Percentiles rank a stretch among this genome's conserved stretches.
These are phyloP conservation scores for Lodderomyces margitis DNA, from an alignment of 1,139 yeast genomes.

Conservation along the genomic window DNA sequence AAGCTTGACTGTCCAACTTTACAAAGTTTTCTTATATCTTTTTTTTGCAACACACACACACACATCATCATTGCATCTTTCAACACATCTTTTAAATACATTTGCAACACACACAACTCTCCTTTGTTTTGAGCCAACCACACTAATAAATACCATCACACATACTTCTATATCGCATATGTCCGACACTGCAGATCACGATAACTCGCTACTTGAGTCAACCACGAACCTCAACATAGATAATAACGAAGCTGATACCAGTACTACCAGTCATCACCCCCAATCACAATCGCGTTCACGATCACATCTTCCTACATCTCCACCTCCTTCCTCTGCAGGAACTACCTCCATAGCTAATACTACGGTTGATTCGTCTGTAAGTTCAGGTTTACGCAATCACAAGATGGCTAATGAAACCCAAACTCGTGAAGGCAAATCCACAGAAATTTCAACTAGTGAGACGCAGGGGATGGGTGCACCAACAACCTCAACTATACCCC, in stretches of 20 bases:
- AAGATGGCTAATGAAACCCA: not conserved
- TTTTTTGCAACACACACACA: no score
- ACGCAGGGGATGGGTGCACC: not conserved
- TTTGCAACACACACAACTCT: no score
- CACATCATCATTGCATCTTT: no score
- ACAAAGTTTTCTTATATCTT: no score
- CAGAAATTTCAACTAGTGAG: not conserved
- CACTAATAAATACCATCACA: not conserved
- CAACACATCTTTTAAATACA: no score
- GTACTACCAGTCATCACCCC: not conserved
- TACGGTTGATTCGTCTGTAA: not conserved
- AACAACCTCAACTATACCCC: not conserved
- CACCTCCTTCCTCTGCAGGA: not conserved
- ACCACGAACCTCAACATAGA: not conserved
- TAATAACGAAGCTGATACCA: not conserved
- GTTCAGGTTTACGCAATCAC: not conserved
- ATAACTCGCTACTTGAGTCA: not conserved
- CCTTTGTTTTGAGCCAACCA: no score
- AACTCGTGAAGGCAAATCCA: not conserved
- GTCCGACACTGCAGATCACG: not conserved
- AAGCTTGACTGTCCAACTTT: no score
- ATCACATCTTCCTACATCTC: not conserved
- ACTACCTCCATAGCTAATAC: not conserved
- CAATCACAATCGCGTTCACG: not conserved
- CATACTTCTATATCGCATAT: not conserved